Base-by-base conservation (phyloP, 352 stramenopile species). In the Globisporangium middletonii region DNA sequence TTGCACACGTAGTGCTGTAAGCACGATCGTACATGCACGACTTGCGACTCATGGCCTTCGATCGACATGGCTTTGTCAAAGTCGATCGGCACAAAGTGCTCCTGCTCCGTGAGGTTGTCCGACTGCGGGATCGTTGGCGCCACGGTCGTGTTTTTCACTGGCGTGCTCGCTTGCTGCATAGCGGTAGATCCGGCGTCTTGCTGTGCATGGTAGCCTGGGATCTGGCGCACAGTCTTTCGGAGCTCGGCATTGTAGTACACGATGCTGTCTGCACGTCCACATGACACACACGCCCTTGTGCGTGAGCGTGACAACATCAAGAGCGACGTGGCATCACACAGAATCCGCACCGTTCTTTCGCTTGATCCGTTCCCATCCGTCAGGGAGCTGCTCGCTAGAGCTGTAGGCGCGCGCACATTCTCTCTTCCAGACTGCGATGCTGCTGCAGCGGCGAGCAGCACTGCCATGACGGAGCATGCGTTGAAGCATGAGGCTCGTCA, bases 31-130 rank as follows among this genome's bases (percentile, higher is more conserved):
- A 92, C 75, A 53, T 87, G 75, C 48, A 94, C 79, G 26, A 92
- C 73, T 79, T 96, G 88, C 5, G 84, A 91, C 53, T 96, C 87
- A 48, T 92, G 76, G 8, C 87, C 85, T 38, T 94, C 83, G 42
- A 96, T 83, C 11, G 60, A 72, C 60, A 89, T 83, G 6, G 82
- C 78, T 50, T 79, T 90, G 53, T 71, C 69, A 60, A 95, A 96
- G 59, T 96, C 73, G 42, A 96, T 92, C 0, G 85, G 86, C 18
- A 92, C 67, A 41, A 79, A 87, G 3, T 86, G 65, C 51, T 87
- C 74, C 19, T 83, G 74, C 46, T 92, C 78, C 13, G 56, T 69
- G 57, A 62, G 47, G 11, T 9, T 12, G 33, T 75, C 68, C 30
- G 64, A 54, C 41, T 76, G 67, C 2, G 62, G 53, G 9, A 59